Base-by-base conservation (phyloP, 148 eudicot genomes). In the Silene latifolia region DNA sequence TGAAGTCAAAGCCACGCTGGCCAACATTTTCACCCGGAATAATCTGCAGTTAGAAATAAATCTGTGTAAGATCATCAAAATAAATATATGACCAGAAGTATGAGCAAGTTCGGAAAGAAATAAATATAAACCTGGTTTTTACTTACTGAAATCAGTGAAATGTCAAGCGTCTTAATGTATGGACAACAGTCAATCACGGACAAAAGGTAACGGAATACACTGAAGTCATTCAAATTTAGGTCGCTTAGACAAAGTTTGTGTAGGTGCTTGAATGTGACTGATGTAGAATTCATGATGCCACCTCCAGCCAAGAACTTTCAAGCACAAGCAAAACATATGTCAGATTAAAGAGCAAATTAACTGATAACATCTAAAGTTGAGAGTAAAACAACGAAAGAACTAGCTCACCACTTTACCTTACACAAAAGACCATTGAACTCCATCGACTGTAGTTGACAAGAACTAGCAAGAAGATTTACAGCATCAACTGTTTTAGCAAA, bases 241-340 rank as follows among this genome's bases (percentile, higher is more conserved):
- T 24, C 25, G 0, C 7, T 8, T n/a, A 74, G 60, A 46, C 59
- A 8, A 24, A 74, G 69, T 5, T 8, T 11, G 11, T n/a, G 4
- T 21, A 74, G 60, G n/a, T 74, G 42, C 4, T 74, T 74, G 39
- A 63, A 63, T 25, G 24, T 9, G 23, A 63, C 42, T 9, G 69
- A 32, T 14, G 8, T 58, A 17, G 69, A 47, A 7, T 19, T 63
- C 14, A 3, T 47, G 17, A 15, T 8, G 25, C 29, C 23, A 48
- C 69, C 76, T 74, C 46, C 69, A 63, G 39, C 76, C 69, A 74
- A 46, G 39, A 23, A 46, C 76, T 74, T 20, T 3, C 18, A 35
- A 3, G 5, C 7, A 69, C 56, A 69, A 70, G 29, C 12, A 51
- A 9, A 25, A 25, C 20, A n/a, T 44, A 23, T 7, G 13, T 70